Evolutionary conservation across 1,284 basidiomycete species (phyloP), one percentile per base, ranked within the genome.

Genomic region (Rhodotorula mucilaginosa): DNA sequence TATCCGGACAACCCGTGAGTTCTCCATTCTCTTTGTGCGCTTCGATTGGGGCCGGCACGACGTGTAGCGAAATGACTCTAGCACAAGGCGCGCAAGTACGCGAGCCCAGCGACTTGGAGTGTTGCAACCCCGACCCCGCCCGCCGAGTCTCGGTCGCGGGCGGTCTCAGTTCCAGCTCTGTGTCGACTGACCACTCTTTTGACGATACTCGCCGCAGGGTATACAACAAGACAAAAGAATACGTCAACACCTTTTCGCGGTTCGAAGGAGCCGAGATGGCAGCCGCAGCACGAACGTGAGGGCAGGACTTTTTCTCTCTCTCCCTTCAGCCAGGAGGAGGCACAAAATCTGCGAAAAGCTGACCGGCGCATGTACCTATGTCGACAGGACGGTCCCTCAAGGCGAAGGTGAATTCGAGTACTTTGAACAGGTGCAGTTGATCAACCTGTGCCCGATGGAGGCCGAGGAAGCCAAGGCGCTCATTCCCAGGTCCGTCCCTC

Each of bases 391-490:
- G 57, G 34, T 59, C 23, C 39, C 44, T 21, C 19, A 44, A 44
- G 23, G 39, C 75, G 90, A 91, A 75, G 86, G 89, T 29, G 1
- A 87, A 86, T 12, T 96, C 58, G 91, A 91, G 0, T 91, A 91
- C 76, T 96, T 95, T 78, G 93, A 97, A 83, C 91, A 91, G 29
- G 93, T 92, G 2, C 93, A 96, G 79, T 89, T 97, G 59, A 92
- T 92, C 31, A 95, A 95, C 78, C 81, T 97, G 67, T 92, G 91
- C 79, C 92, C 93, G 21, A 90, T 88, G 56, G 88, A 89, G 73
- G 87, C 91, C 5, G 93, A 96, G 75, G 93, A 96, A 81, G 90
- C 93, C 23, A 95, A 93, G 83, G 93, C 91, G 77, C 86, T 94
- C 66, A 85, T 97, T 64, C 93, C 93, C 7, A 95, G 70, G 75